phyloP scores from a whole-genome alignment of 768 basidiomycete genomes.

The Exidia glandulosa region DNA sequence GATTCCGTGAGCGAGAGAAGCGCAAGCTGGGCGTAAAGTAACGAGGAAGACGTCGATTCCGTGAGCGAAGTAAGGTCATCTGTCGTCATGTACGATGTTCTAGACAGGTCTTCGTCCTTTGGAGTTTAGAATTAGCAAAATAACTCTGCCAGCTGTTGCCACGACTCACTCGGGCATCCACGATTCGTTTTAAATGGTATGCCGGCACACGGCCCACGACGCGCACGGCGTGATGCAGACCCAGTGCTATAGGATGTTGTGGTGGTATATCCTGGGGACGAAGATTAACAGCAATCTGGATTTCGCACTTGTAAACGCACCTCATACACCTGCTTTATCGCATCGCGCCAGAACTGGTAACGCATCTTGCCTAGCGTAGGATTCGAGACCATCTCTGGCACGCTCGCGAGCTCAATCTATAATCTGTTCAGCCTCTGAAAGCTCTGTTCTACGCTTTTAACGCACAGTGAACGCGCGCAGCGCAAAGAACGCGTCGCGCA shows the following conservation, averaged over 20 bases:
- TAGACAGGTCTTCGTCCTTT: slow-evolving; percentile 9
- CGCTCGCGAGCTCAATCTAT: slow-evolving; percentile 70
- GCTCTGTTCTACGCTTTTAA: slow-evolving; percentile 10
- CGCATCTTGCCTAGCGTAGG: slow-evolving; percentile 69
- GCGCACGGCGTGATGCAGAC: slow-evolving; percentile 47
- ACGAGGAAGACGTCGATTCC: slow-evolving; percentile 69
- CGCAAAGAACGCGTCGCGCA: slow-evolving; percentile 61
- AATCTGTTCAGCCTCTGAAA: neutral
- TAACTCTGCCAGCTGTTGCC: too few species aligned
- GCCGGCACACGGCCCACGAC: slow-evolving; percentile 36
- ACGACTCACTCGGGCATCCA: slow-evolving; percentile 84
- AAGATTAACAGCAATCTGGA: too few species aligned
- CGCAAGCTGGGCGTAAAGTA: slow-evolving; percentile 66
- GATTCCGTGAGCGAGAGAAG: slow-evolving; percentile 38
- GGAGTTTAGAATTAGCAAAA: too few species aligned
- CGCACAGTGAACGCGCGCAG: slow-evolving; percentile 76
- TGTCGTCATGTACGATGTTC: slow-evolving; percentile 38
- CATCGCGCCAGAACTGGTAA: slow-evolving; percentile 82
- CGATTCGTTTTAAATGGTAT: slow-evolving; percentile 73
- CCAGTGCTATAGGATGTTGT: slow-evolving; percentile 70
- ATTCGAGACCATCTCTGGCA: slow-evolving; percentile 69
- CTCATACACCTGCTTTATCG: slow-evolving; percentile 55
- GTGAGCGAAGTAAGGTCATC: slow-evolving; percentile 62
- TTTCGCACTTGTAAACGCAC: too few species aligned
- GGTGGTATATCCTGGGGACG: slow-evolving; percentile 75